Evolutionary conservation across 768 basidiomycete genomes (phyloP).

Genomic region (Psilocybe sp.): DNA sequence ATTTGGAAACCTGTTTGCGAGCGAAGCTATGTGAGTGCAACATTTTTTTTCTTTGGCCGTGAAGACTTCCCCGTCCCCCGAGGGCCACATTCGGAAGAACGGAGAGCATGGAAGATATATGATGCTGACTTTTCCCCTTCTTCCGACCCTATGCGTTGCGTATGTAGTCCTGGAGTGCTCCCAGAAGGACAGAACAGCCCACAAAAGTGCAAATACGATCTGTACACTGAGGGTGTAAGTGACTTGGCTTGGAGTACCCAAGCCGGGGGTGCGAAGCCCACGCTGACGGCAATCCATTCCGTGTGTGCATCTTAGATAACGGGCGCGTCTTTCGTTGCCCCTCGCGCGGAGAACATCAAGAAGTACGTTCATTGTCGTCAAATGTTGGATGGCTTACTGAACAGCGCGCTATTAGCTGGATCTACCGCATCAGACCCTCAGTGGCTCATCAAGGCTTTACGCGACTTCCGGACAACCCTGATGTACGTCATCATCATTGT

Average conservation of each 20-base stretch:
- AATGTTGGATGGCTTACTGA: neutral
- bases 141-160: too few relatives aligned
- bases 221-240: constrained; percentile 59
- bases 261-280: neutral
- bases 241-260: neutral
- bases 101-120: too few relatives aligned
- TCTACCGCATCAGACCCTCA: constrained; percentile 67
- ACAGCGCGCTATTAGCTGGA: constrained; percentile 37
- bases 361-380: constrained; percentile 31
- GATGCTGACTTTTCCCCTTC: too few relatives aligned
- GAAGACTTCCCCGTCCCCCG: neutral
- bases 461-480: constrained; percentile 51
- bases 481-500: constrained; percentile 39
- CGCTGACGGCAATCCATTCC: too few relatives aligned
- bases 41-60: neutral
- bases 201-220: constrained; percentile 59
- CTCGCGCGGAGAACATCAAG: constrained; percentile 50
- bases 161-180: constrained; percentile 48
- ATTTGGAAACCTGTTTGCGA: constrained; percentile 56
- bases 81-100: too few relatives aligned
- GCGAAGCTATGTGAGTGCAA: constrained; percentile 48
- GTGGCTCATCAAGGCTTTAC: constrained; percentile 66
- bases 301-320: constrained; percentile 41
- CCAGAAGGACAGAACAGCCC: constrained; percentile 61
- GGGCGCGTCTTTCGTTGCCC: constrained; percentile 58